phyloP scores from a whole-genome alignment of 2,329 filamentous ascomycete species.

The Colletotrichum spaethianum region DNA sequence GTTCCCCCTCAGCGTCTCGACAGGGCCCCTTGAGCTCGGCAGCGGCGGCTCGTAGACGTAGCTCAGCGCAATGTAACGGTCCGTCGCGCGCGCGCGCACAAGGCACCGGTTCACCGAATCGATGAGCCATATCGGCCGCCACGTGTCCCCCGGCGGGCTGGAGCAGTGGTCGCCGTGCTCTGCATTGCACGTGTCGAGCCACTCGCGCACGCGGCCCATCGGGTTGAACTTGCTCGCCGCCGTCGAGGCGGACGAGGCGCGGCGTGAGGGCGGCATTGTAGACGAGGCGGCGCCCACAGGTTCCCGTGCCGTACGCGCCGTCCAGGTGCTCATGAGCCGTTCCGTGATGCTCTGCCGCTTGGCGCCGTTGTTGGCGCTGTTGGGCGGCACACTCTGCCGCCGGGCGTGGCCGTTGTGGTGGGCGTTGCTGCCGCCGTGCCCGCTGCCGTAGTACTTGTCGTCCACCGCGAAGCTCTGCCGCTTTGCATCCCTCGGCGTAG shows the following conservation, averaged over 20 bases:
- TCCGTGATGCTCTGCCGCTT: slow-evolving; percentile 59
- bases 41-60: slow-evolving; percentile 58
- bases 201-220: slow-evolving; percentile 56
- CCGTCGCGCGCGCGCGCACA: slow-evolving; percentile 54
- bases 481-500: slow-evolving; percentile 41
- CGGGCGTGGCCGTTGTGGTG: slow-evolving; percentile 23
- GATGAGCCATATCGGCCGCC: slow-evolving; percentile 58
- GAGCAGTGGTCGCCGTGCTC: slow-evolving; percentile 59
- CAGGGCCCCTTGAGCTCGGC: slow-evolving; percentile 38
- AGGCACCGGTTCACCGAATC: slow-evolving; percentile 57
- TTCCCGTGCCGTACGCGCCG: slow-evolving; percentile 39
- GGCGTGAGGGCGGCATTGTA: slow-evolving; percentile 30
- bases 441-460: slow-evolving; percentile 20
- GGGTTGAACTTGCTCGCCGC: slow-evolving; percentile 50
- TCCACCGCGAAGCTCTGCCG: slow-evolving; percentile 40
- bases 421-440: slow-evolving; percentile 3
- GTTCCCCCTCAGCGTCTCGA: slow-evolving; percentile 54
- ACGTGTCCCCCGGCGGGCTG: slow-evolving; percentile 48
- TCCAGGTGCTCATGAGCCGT: slow-evolving; percentile 51
- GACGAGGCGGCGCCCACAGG: slow-evolving; percentile 35
- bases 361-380: slow-evolving; percentile 21
- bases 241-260: slow-evolving; percentile 43
- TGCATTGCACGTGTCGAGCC: slow-evolving; percentile 60
- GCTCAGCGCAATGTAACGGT: slow-evolving; percentile 61
- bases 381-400: slow-evolving; percentile 27